Base-by-base conservation (phyloP, 1,139 yeast genomes). In the Taphrina flavorubra region DNA sequence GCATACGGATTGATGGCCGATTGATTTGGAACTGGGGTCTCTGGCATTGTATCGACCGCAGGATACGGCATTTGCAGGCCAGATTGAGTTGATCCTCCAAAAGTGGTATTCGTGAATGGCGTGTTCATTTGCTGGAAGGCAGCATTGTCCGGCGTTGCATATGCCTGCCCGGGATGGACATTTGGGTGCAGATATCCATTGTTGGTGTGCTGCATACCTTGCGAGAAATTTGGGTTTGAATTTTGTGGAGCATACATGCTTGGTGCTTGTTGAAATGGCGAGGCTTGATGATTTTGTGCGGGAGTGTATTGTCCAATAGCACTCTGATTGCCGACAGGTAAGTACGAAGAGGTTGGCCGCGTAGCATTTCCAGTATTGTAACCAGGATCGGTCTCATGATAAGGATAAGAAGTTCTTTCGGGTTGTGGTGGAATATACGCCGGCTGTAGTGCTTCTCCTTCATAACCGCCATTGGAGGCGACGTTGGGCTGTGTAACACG, bases 381-480 rank as follows among this genome's bases (percentile, higher is more conserved):
- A 8, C n/a, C 36, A 11, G 34, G n/a, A 20, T 53, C 58, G 44
- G 44, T 42, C 16, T 34, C 62, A 13, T 57, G 42, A 39, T 61
- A 61, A 10, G 65, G 58, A 20, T 51, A 49, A 6, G 57, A 40
- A 39, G 18, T 40, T 8, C 51, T 25, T 16, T 49, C 65, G 10
- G 49, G 40, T 39, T 16, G 65, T 20, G 47, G 20, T 6, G 34
- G 40, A 2, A 14, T 18, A 1, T 16, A 18, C 1, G n/a, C 42
- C 8, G 51, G 53, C 14, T 44, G 51, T n/a, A 44, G 20, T 13
- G 42, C 44, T 36, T 44, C 53, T 8, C 39, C 51, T 11, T 40
- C 59, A 42, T 51, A 39, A 39, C 59, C 59, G 42, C 66, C 60
- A 25, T 60, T 51, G 37, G 49, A 40, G 6, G 31, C 25, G 11